Base-by-base conservation (phyloP, 148 eudicot genomes). In the Silene latifolia region DNA sequence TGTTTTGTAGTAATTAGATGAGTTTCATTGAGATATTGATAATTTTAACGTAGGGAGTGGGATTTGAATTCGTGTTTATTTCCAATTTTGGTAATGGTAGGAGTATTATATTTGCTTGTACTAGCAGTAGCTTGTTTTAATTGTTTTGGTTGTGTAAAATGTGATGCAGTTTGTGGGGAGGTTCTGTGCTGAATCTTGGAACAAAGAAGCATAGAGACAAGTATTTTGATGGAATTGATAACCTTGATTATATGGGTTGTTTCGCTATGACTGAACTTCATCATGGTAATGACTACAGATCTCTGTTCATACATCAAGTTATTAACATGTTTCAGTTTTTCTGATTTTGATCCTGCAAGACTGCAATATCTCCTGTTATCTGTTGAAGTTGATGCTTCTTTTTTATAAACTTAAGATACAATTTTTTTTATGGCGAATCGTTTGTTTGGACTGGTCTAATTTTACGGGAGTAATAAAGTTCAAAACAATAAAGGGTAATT, bases 231-330 rank as follows among this genome's bases (percentile, higher is more conserved):
- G 98, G 93, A 24, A 93, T 93, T 79, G 98, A 93, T 83, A 93
- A 88, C 72, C 72, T 93, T 81, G 95, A 93, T 67, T 93, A 89
- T 73, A 83, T 87, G 71, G 98, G 98, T 57, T 93, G 98, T 81
- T 93, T 93, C 74, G 98, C 98, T 8, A 93, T 93, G 98, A 93
- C 98, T 1, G 98, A 93, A 77, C 97, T 93, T 69, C 91, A 93
- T 83, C 98, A 93, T 51, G 98, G 98, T 93, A 85, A 75, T 75
- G 14, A 76, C 27, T 66, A 39, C 7, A 10, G 0, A 63, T 63
- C 7, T 8, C 19, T 47, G 44, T 24, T 44, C 67, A 53, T 44
- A 23, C 17, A 48, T 51, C 4, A 3, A 51, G 56, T 51, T 32
- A 15, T 25, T 44, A 47, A 24, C 17, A 17, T 71, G 12, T 29